A percentile compares a stretch with the other conserved stretches of the same genome.
phyloP scores from a whole-genome alignment of 2,329 filamentous ascomycete genomes.

The Apiospora saccharicola region DNA sequence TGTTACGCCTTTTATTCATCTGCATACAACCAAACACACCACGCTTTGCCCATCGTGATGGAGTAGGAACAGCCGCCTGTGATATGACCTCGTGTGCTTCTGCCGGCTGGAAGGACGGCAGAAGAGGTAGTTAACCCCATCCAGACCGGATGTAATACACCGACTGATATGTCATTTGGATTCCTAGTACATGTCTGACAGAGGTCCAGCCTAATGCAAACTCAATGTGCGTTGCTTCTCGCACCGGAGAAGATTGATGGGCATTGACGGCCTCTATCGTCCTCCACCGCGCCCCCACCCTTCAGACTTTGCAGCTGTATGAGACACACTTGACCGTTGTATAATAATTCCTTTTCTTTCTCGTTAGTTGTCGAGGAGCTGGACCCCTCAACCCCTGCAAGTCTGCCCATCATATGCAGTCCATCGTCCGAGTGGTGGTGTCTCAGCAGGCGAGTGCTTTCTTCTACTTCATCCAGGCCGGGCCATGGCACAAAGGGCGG shows the following conservation, averaged over 20 bases:
- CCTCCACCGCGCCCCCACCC: not conserved
- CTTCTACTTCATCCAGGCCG: constrained; percentile 8
- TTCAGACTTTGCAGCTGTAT: constrained; percentile 4
- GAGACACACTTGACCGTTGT: constrained; percentile 12
- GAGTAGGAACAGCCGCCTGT: not conserved
- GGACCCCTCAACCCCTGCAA: constrained; percentile 3
- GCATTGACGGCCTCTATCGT: not conserved
- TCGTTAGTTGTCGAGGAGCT: not conserved
- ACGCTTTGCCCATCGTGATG: not conserved
- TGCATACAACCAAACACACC: not conserved
- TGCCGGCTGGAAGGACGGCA: not conserved
- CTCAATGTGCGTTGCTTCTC: not conserved
- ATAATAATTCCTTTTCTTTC: constrained; percentile 4
- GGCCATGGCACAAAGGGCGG: constrained; percentile 10
- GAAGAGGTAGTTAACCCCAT: not conserved
- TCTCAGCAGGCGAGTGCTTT: constrained; percentile 13
- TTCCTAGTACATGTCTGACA: constrained; percentile 6
- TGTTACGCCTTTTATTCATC: not conserved
- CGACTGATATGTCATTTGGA: not conserved
- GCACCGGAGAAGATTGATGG: not conserved
- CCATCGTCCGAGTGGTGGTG: not conserved
- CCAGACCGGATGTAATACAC: not conserved
- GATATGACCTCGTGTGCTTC: not conserved
- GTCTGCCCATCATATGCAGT: constrained; percentile 12
- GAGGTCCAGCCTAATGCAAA: not conserved